phyloP scores from a whole-genome alignment of 306 rosid genomes.

The Mucuna pruriens region DNA sequence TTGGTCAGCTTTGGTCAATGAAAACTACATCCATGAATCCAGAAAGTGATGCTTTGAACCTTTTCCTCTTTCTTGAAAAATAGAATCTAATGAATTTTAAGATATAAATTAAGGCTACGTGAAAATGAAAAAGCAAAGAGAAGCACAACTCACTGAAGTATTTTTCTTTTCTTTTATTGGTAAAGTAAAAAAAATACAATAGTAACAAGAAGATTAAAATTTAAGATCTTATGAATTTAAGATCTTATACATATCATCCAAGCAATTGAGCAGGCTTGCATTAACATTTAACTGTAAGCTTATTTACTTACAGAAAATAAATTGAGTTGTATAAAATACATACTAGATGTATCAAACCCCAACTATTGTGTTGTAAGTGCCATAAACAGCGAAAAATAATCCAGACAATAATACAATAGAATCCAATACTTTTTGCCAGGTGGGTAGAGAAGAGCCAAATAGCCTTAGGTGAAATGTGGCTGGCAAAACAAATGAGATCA shows the following conservation, averaged over 20 bases:
- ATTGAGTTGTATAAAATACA: conserved; percentile 20
- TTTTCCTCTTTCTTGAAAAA: background rate
- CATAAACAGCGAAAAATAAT: conserved; percentile 78
- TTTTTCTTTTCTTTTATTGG: too few relatives aligned
- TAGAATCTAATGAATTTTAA: background rate
- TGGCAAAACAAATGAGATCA: conserved; percentile 88
- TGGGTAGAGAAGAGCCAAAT: conserved; percentile 65
- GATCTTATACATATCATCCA: too few relatives aligned
- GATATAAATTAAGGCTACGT: background rate
- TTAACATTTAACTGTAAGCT: background rate
- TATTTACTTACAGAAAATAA: conserved; percentile 1
- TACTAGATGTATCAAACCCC: conserved; percentile 52
- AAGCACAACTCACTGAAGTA: background rate
- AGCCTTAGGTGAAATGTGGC: conserved; percentile 73
- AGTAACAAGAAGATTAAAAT: too few relatives aligned
- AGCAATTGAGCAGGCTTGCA: background rate
- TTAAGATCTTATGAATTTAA: too few relatives aligned
- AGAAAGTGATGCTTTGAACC: background rate
- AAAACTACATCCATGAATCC: conserved; percentile 1
- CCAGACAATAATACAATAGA: conserved; percentile 61
- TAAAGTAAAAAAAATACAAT: too few relatives aligned
- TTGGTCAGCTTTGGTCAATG: background rate
- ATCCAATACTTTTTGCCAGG: conserved; percentile 68
- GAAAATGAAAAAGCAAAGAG: background rate
- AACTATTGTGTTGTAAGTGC: conserved; percentile 68